Evolutionary conservation across 495 filamentous ascomycete species (phyloP).

Genomic region (Neurospora sp.): DNA sequence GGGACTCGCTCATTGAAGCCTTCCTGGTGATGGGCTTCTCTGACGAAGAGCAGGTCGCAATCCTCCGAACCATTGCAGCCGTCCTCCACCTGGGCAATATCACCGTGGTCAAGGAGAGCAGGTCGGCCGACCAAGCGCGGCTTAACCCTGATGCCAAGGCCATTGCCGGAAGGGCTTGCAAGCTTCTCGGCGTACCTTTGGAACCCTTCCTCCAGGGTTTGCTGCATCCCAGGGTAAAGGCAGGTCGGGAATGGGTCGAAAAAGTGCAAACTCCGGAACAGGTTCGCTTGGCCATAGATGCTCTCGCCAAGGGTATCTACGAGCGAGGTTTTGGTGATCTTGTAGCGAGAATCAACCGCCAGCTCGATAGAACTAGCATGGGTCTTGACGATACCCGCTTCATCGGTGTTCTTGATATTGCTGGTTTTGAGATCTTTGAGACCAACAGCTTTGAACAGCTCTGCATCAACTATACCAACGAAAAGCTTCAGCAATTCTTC

Average conservation of each 20-base stretch:
- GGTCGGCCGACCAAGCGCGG: conserved; percentile 82
- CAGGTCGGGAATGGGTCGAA: conserved; percentile 95
- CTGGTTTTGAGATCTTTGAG: conserved; percentile 98
- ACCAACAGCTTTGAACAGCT: conserved; percentile 98
- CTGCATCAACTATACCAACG: conserved; percentile 99
- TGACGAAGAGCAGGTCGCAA: conserved; percentile 70
- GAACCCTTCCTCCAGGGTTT: conserved; percentile 82
- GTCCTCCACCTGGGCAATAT: conserved; percentile 94
- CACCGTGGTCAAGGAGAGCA: conserved; percentile 74
- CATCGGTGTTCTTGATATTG: conserved; percentile 98
- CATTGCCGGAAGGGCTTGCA: conserved; percentile 67
- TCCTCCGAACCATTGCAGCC: conserved; percentile 79
- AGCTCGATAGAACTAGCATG: conserved; percentile 71
- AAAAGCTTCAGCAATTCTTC: conserved; percentile 99
- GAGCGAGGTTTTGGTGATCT: conserved; percentile 92
- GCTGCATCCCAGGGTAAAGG: conserved; percentile 86
- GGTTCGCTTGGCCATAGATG: conserved; percentile 80
- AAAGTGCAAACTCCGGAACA: conserved; percentile 97
- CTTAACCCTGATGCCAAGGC: conserved; percentile 60
- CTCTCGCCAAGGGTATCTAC: conserved; percentile 93
- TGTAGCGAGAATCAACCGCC: conserved; percentile 81
- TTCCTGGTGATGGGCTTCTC: conserved; percentile 93
- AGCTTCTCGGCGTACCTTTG: conserved; percentile 69
- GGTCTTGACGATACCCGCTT: conserved; percentile 82
- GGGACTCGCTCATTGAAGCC: conserved; percentile 80